Evolutionary conservation across 2,329 filamentous ascomycete species (phyloP), one percentile per base, ranked within the genome.

Genomic region (Pestalotiopsis sp.): DNA sequence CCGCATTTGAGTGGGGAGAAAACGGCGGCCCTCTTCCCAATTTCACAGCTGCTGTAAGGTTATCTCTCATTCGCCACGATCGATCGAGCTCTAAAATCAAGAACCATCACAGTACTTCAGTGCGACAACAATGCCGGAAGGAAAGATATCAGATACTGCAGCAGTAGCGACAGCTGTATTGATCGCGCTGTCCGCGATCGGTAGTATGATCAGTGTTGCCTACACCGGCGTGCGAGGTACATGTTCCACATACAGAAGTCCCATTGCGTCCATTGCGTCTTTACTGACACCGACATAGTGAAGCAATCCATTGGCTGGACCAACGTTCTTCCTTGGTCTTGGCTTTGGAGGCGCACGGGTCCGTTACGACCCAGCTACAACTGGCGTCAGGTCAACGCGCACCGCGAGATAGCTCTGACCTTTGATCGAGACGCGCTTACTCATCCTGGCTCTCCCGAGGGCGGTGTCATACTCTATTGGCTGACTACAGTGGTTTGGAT

Each of bases 221-320:
- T 59, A 59, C 13, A 59, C 56, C n/a, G 56, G 56, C 11, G 56
- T 59, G 11, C 56, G 56, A 59, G 56, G 56, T 59, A 7, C 20
- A 13, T 20, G 25, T 52, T 25, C 27, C 20, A 17, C 56, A 14
- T 31, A 31, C 3, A 59, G 6, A 3, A 9, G 4, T 59, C 20
- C 20, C 20, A 23, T 23, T 23, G 20, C 20, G 20, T 59, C 4
- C 9, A 3, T 27, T 59, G n/a, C 27, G 4, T 14, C 12, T 4
- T 25, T 13, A 59, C 56, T 59, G 2, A 58, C 14, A 25, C 13
- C 56, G 17, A 2, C 9, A 7, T 20, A 59, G 56, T 59, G 17
- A 59, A 59, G 56, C 56, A 59, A 59, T 59, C 56, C 56, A 59
- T 59, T 27, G 56, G 56, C 2, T 59, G 56, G 56, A 59, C 56